Conservation (phyloP, 2,329 filamentous ascomycete species). For the Dothiorella sarmentorum region DNA sequence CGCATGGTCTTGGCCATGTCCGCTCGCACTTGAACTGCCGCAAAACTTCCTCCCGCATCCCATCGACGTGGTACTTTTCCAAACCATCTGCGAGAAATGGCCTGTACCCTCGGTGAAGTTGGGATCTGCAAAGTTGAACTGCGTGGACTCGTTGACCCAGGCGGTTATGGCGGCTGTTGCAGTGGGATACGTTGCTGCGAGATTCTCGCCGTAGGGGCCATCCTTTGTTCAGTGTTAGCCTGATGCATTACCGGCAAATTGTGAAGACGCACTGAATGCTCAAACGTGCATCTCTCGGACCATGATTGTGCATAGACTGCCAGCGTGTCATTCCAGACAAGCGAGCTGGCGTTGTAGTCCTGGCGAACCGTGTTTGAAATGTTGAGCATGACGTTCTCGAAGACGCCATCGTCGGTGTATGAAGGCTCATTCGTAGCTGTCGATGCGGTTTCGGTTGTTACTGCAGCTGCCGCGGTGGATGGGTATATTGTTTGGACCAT, state of each 20-base stretch:
- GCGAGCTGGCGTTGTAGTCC: constrained; percentile 56
- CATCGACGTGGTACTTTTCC: constrained; percentile 25
- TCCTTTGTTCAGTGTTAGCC: constrained; percentile 35
- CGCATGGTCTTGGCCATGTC: background rate
- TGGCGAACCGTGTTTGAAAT: constrained; percentile 64
- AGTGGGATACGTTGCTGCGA: constrained; percentile 64
- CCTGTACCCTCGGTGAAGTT: constrained; percentile 45
- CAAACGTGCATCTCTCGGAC: constrained; percentile 47
- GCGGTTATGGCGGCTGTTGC: constrained; percentile 57
- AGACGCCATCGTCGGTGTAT: constrained; percentile 43
- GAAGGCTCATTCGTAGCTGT: constrained; percentile 16
- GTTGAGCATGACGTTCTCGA: constrained; percentile 56
- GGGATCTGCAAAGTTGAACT: constrained; percentile 58
- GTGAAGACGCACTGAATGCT: constrained; percentile 46
- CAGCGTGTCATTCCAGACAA: constrained; percentile 65
- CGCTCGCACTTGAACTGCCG: constrained; percentile 18
- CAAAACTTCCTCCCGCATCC: constrained; percentile 26
- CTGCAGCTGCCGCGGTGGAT: background rate
- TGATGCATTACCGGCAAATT: background rate
- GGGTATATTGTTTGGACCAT: background rate
- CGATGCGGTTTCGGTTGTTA: background rate
- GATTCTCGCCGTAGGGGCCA: constrained; percentile 70
- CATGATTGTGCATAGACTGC: constrained; percentile 54
- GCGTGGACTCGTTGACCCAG: constrained; percentile 60
- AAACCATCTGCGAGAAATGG: constrained; percentile 32